A percentile compares a stretch with the other conserved stretches of the same genome.
phyloP scores from a whole-genome alignment of 2,329 filamentous ascomycete genomes.

The Pseudogymnoascus verrucosus region DNA sequence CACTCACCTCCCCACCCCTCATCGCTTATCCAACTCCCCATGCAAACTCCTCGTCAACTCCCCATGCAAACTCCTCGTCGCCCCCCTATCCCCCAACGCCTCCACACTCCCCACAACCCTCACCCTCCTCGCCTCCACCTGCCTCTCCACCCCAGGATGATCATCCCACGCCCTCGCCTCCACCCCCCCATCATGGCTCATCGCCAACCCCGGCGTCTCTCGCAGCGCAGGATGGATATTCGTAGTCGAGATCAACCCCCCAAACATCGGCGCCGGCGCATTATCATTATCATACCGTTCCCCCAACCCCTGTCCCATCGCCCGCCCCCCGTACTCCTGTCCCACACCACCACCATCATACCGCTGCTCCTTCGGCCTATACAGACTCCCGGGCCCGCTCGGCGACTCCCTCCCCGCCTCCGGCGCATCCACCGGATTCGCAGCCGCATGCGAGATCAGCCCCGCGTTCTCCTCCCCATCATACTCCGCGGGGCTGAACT shows the following conservation, averaged over 20 bases:
- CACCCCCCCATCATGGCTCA: background rate
- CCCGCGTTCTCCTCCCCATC: conserved; percentile 20
- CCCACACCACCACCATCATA: conserved; percentile 22
- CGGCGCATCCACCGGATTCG: conserved; percentile 17
- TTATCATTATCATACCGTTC: background rate
- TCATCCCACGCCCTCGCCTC: background rate
- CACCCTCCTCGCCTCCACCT: background rate
- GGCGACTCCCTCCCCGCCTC: background rate
- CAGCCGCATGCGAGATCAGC: conserved; percentile 25
- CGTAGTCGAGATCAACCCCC: background rate
- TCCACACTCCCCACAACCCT: background rate
- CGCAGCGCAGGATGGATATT: background rate
- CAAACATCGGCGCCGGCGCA: background rate
- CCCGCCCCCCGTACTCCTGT: background rate
- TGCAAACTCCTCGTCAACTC: background rate
- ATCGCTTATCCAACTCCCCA: background rate
- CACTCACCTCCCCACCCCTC: background rate
- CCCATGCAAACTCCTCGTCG: background rate
- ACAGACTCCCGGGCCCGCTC: conserved; percentile 10
- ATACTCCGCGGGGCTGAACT: conserved; percentile 14
- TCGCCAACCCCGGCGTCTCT: background rate
- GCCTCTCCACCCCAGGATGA: background rate
- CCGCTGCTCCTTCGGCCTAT: conserved; percentile 23
- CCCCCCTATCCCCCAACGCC: background rate
- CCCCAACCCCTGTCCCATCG: background rate